Evolutionary conservation across 169 alveolate genomes (phyloP).

Genomic region (Plasmodium yoelii): DNA sequence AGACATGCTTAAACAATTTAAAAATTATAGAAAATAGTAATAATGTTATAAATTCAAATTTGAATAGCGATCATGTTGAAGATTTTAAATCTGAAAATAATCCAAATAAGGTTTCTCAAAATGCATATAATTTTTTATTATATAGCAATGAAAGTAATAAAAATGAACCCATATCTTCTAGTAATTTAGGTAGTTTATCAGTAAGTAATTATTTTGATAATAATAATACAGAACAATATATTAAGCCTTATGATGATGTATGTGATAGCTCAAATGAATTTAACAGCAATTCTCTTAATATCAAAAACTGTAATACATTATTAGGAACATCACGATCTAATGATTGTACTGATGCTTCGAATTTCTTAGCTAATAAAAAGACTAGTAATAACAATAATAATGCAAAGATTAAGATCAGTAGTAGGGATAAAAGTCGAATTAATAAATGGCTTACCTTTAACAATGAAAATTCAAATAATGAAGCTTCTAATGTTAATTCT

Average conservation of each 20-base stretch:
- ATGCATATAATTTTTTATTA: conserved; percentile 4
- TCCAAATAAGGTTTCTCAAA: conserved; percentile 5
- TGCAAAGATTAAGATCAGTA: too few species aligned
- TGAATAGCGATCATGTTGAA: conserved; percentile 12
- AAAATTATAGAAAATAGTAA: background rate
- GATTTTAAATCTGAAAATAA: conserved; percentile 28
- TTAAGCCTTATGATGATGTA: too few species aligned
- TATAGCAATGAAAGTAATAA: conserved; percentile 1
- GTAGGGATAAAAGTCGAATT: too few species aligned
- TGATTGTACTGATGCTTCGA: too few species aligned
- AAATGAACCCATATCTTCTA: background rate
- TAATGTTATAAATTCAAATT: conserved; percentile 2
- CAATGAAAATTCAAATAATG: too few species aligned
- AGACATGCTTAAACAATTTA: background rate
- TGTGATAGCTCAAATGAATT: background rate
- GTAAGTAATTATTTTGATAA: too few species aligned
- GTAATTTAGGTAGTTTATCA: background rate
- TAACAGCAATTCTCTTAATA: background rate
- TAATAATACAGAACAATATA: too few species aligned
- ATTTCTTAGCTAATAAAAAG: background rate
- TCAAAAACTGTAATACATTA: background rate
- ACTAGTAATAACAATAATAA: background rate
- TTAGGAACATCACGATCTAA: background rate
- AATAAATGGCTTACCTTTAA: too few species aligned
- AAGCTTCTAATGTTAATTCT: too few species aligned